Conservation (phyloP, 2,329 filamentous ascomycete genomes). For the Huntiella abstrusa region DNA sequence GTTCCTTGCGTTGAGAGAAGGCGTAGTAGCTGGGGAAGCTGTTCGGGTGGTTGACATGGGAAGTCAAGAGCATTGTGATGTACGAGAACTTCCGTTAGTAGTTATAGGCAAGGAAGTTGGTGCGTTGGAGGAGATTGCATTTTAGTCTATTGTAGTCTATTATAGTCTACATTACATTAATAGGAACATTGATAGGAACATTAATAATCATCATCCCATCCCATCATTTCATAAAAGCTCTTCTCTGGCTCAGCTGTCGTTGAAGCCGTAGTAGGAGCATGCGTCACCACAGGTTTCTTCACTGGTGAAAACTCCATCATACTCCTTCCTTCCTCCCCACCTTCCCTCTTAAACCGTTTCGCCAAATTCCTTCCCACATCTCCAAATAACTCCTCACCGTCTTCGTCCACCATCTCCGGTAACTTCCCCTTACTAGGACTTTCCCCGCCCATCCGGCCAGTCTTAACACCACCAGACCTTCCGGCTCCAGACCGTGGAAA, state of each 20-base stretch:
- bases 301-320: conserved; percentile 5
- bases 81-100: conserved; percentile 54
- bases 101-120: conserved; percentile 25
- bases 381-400: too few relatives aligned
- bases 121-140: neutral
- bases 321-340: neutral
- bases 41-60: conserved; percentile 54
- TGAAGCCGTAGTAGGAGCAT: neutral
- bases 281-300: neutral
- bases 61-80: conserved; percentile 59
- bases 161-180: conserved; percentile 14
- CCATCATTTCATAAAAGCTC: conserved; percentile 30
- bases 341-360: conserved; percentile 1
- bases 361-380: conserved; percentile 6
- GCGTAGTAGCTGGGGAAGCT: conserved; percentile 52
- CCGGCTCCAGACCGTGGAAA: conserved; percentile 5
- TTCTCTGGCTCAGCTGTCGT: neutral
- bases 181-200: conserved; percentile 18
- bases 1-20: conserved; percentile 49
- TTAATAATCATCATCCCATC: conserved; percentile 40
- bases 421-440: too few relatives aligned
- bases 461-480: neutral
- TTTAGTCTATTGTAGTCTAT: neutral
- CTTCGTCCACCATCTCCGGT: too few relatives aligned
- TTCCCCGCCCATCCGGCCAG: too few relatives aligned